Base-by-base conservation (phyloP, 768 basidiomycete species). In the Kwoniella sp. region DNA sequence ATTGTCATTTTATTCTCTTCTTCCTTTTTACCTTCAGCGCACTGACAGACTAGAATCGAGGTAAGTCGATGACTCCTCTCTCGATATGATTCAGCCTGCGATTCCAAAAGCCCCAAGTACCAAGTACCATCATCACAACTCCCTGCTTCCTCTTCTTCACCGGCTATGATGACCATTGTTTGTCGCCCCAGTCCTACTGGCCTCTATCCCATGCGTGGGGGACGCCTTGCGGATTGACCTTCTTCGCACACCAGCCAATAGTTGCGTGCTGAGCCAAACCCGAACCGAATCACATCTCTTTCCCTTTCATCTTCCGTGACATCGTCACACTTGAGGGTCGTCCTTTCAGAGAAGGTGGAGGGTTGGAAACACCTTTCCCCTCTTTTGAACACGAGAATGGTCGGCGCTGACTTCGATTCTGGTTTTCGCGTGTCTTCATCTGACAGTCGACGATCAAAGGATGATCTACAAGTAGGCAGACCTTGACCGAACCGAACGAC, bases 181-280 rank as follows among this genome's bases (percentile, higher is more conserved):
- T 74, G 73, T 74, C 73, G 73, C 73, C 73, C 73, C 73, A 74
- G 73, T 74, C 73, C 73, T 74, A 74, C 58, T 68, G 70, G 72
- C 70, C 70, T 71, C 70, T 71, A 72, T 72, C 68, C 59, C 63
- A 63, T 58, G 10, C 48, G 60, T 64, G 67, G 67, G 69, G 70
- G 70, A 71, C 70, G 70, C 69, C 68, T 51, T 74, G 73, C 59
- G 73, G 73, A 74, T 69, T 58, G 68, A 69, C 68, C 36, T 29
- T 55, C 26, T 59, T 63, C 62, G 72, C 69, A 70, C 68, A 59
- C 29, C 62, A 64, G 67, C 70, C 73, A 69, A 70, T 68, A 52
- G 64, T 67, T 64, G 65, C 64, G 53, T 63, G 56, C 73, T 74
- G 73, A 74, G 68, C 70, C 56, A 36, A 36, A n/a, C n/a, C n/a